Conservation (phyloP, 2,329 filamentous ascomycete genomes). For the Beauveria asiatica region DNA sequence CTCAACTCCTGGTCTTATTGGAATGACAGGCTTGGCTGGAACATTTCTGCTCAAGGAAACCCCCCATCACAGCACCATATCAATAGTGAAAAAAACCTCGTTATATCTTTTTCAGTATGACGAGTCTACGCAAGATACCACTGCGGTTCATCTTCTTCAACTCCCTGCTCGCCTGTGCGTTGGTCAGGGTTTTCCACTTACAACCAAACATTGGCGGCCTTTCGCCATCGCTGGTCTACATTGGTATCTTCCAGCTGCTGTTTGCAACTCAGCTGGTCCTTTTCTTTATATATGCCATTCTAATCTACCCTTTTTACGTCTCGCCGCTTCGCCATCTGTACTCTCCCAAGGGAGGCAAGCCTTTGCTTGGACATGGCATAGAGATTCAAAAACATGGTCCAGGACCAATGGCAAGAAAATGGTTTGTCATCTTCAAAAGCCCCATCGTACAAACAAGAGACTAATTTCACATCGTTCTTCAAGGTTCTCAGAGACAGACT, state of each 20-base stretch:
- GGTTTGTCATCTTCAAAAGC: conserved; percentile 42
- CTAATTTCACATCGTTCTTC: not conserved
- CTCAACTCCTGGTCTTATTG: not conserved
- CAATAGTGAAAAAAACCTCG: not conserved
- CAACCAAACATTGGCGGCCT: not conserved
- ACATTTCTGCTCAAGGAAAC: not conserved
- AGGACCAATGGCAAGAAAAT: conserved; percentile 47
- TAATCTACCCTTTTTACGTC: conserved; percentile 28
- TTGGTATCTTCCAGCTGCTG: not conserved
- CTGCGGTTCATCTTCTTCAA: not conserved
- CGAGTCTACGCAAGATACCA: not conserved
- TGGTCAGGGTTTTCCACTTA: not conserved
- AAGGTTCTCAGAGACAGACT: conserved; percentile 51
- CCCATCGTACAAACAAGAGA: not conserved
- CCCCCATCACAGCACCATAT: not conserved
- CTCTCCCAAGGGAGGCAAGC: conserved; percentile 22
- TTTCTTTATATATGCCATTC: conserved; percentile 19
- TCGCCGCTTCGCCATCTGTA: conserved; percentile 31
- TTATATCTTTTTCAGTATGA: not conserved
- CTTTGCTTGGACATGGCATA: not conserved
- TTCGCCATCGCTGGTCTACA: not conserved
- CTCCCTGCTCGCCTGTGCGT: not conserved
- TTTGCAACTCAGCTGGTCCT: not conserved
- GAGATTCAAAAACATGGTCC: not conserved
- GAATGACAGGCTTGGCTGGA: not conserved